Evolutionary conservation across 306 rosid species (phyloP).

Genomic region (Ormosia semicastrata): DNA sequence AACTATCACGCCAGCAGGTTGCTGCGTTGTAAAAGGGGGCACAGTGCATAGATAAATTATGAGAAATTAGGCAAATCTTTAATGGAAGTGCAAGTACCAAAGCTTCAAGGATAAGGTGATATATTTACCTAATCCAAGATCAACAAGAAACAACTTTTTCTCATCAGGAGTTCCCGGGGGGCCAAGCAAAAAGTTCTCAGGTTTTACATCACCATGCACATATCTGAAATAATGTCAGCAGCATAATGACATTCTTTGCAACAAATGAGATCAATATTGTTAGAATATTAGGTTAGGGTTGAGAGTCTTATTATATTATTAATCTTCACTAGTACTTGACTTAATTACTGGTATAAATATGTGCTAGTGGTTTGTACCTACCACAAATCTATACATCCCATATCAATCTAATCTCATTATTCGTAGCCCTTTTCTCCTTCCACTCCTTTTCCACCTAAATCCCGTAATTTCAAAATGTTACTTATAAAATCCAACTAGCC

Average conservation of each 20-base stretch:
- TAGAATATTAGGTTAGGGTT: neutral
- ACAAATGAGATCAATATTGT: neutral
- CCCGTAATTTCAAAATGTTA: no score
- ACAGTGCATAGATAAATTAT: neutral
- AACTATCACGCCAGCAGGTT: constrained; percentile 55
- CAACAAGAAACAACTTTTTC: no score
- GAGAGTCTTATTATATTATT: neutral
- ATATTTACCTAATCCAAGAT: constrained; percentile 65
- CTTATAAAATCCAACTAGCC: neutral
- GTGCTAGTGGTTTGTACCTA: neutral
- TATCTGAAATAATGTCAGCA: constrained; percentile 41
- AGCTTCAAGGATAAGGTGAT: neutral
- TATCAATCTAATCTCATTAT: neutral
- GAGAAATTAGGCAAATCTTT: neutral
- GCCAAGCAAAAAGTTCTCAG: constrained; percentile 80
- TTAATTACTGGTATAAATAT: neutral
- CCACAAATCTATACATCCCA: neutral
- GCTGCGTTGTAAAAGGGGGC: constrained; percentile 36
- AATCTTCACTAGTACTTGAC: neutral
- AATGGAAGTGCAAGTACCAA: neutral
- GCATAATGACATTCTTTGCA: neutral
- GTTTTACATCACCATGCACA: constrained; percentile 78
- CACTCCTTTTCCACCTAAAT: neutral
- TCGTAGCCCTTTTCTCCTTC: neutral
- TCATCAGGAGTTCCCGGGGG: constrained; percentile 56